A percentile compares a stretch with the other conserved stretches of the same genome.
Evolutionary conservation across 1,284 basidiomycete species (phyloP).

Genomic region (Fomitopsis pinicola): DNA sequence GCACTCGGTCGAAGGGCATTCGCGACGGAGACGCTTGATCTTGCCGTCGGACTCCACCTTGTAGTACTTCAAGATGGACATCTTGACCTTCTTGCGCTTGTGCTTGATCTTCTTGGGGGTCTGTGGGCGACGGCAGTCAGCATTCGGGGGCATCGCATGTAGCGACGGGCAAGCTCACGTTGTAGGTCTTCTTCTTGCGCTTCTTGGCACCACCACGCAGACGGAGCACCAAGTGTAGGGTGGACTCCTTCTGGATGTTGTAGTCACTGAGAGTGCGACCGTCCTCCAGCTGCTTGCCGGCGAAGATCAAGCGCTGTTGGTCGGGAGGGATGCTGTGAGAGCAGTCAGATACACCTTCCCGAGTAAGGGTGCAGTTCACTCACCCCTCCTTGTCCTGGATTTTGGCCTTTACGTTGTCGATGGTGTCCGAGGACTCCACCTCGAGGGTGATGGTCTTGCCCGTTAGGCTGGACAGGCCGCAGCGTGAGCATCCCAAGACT

Average conservation of each 20-base stretch:
- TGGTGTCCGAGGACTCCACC: slow-evolving; percentile 95
- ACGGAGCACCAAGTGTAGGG: slow-evolving; percentile 93
- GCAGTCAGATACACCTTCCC: neutral
- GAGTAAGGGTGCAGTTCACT: slow-evolving; percentile 20
- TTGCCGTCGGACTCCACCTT: slow-evolving; percentile 99
- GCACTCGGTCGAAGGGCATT: slow-evolving; percentile 89
- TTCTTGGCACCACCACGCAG: slow-evolving; percentile 98
- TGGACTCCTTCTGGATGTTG: slow-evolving; percentile 95
- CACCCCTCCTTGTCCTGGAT: slow-evolving; percentile 96
- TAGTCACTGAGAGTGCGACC: slow-evolving; percentile 89
- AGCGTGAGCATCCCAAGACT: neutral
- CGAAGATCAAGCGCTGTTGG: slow-evolving; percentile 97
- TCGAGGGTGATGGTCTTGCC: slow-evolving; percentile 99
- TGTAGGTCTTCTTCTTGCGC: slow-evolving; percentile 99
- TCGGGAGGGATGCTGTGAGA: slow-evolving; percentile 80
- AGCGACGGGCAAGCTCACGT: slow-evolving; percentile 39
- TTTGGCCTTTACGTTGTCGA: slow-evolving; percentile 97
- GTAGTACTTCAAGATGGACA: slow-evolving; percentile 99
- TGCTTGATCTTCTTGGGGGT: slow-evolving; percentile 99
- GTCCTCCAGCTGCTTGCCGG: slow-evolving; percentile 97
- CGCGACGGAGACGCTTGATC: slow-evolving; percentile 97
- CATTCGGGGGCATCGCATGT: neutral
- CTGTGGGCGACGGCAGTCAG: slow-evolving; percentile 33
- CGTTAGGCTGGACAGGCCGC: slow-evolving; percentile 69
- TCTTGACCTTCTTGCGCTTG: slow-evolving; percentile 99